Evolutionary conservation across 73 alveolate genomes (phyloP).

Genomic region (Paramecium bursaria): DNA sequence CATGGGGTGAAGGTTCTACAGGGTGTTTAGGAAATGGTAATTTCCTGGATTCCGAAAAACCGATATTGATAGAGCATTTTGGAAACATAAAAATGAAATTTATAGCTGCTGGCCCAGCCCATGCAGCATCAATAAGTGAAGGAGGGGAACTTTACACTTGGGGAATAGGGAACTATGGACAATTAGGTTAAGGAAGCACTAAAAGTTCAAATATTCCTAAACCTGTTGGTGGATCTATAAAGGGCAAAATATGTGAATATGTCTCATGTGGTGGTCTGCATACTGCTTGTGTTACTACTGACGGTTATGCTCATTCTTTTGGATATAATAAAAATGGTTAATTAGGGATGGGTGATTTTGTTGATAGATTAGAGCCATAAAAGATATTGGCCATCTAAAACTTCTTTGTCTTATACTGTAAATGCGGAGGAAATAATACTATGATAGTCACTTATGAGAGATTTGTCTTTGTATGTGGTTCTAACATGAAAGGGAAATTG

Average conservation of each 20-base stretch:
- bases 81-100: constrained; percentile 45
- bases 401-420: constrained; percentile 48
- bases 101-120: constrained; percentile 61
- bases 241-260: constrained; percentile 38
- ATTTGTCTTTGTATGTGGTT: constrained; percentile 61
- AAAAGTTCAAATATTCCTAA: constrained; percentile 43
- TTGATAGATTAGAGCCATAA: constrained; percentile 34
- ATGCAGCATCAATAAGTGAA: constrained; percentile 57
- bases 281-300: constrained; percentile 67
- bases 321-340: constrained; percentile 69
- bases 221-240: constrained; percentile 34
- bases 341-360: constrained; percentile 47
- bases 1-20: constrained; percentile 66
- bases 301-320: constrained; percentile 64
- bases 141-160: constrained; percentile 64
- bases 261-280: constrained; percentile 72
- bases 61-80: constrained; percentile 43
- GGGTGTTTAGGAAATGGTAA: constrained; percentile 65
- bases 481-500: constrained; percentile 51
- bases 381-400: constrained; percentile 21
- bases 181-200: constrained; percentile 48
- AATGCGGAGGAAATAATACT: constrained; percentile 66
- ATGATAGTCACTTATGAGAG: constrained; percentile 53
- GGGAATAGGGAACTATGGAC: constrained; percentile 63
- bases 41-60: constrained; percentile 28